Base-by-base conservation (phyloP, 345 rosid species). In the Alliaria petiolata region DNA sequence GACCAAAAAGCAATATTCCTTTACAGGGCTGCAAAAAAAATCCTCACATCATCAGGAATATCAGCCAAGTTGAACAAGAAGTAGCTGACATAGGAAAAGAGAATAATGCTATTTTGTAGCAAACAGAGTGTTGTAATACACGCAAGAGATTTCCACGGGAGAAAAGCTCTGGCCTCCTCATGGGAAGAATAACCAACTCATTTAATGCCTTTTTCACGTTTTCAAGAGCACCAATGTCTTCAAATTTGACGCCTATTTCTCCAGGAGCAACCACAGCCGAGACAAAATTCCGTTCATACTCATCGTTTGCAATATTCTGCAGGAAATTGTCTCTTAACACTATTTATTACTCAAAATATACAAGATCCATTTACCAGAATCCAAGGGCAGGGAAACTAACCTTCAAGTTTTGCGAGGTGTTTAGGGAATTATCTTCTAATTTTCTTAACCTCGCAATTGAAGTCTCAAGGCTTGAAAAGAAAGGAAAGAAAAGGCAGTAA, bases 171-270 rank as follows among this genome's bases (percentile, higher is more conserved):
- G 99, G 97, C 74, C 99, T 89, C 56, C 88, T 80, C 99, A 95
- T 91, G 57, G 99, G 99, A 76, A 95, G 99, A 83, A 95, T 95
- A 61, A 91, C 99, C 49, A 95, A 89, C 81, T 95, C 99, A 80
- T 91, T 80, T 72, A 95, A 79, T 60, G 99, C 91, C 81, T 78
- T 88, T 74, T 91, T 95, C 63, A 95, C 99, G 25, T 88, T 84
- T 81, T 95, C 97, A 19, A 95, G 99, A 68, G 99, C 97, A 69
- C 97, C 97, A 38, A 95, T 63, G 78, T 95, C 97, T 53, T 88
- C 90, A 76, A 95, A 95, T 68, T 79, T 89, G 71, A 95, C 93
- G 42, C 96, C 99, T 77, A 89, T 87, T 74, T 95, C 99, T 65
- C 85, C 88, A 55, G 96, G 91, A 76, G 96, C 87, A 65, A 95